Conservation (phyloP, 2,329 filamentous ascomycete species). For the Metarhizium rileyi region DNA sequence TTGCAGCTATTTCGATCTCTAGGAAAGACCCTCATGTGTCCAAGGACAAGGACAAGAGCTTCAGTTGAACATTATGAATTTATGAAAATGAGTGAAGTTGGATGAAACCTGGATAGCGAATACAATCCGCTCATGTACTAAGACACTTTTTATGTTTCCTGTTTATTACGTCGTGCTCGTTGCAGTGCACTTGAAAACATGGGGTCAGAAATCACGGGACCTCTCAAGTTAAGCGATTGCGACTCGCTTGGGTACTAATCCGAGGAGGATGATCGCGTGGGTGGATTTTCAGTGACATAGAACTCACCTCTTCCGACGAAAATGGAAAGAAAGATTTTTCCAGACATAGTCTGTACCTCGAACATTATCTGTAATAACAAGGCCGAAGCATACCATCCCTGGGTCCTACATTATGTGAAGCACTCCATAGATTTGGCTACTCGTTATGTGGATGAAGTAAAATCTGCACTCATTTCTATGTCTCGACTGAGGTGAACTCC, state of each 20-base stretch:
- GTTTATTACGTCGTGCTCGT: neutral
- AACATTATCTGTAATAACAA: no score
- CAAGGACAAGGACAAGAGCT: no score
- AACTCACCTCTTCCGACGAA: neutral
- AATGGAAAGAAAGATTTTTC: slow-evolving; percentile 1
- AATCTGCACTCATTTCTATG: no score
- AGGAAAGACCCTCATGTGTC: no score
- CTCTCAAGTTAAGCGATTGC: neutral
- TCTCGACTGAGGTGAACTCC: no score
- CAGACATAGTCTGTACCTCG: neutral
- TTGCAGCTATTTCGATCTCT: no score
- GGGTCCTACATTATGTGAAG: no score
- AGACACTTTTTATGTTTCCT: neutral
- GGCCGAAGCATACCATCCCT: no score
- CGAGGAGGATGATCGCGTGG: neutral
- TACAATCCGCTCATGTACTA: neutral
- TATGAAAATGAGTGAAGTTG: neutral
- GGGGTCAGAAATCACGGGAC: neutral
- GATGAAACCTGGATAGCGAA: neutral
- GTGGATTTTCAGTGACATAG: neutral
- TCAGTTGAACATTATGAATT: neutral
- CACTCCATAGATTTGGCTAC: no score
- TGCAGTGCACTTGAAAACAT: neutral
- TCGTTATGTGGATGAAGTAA: no score
- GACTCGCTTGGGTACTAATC: neutral